A percentile compares a stretch with the other conserved stretches of the same genome.
Conservation (phyloP, 2,329 filamentous ascomycete species). For the Trichoderma sp. region DNA sequence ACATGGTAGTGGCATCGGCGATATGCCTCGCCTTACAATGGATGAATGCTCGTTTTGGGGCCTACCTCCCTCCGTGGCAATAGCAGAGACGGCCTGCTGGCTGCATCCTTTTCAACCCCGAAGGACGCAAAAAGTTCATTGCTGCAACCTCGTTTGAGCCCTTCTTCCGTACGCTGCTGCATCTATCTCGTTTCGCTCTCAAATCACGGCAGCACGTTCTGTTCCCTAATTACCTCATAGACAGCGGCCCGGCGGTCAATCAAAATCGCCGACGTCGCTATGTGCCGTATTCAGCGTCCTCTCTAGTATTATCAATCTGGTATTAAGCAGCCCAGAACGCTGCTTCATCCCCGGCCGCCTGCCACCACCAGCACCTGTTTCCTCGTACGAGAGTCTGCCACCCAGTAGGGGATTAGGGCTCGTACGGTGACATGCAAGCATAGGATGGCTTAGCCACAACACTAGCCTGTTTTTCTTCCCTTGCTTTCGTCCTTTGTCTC, state of each 20-base stretch:
- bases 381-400: slow-evolving; percentile 18
- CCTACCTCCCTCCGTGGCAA: background rate
- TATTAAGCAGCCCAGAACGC: background rate
- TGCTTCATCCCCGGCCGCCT: slow-evolving; percentile 8
- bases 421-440: slow-evolving; percentile 21
- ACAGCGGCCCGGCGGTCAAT: slow-evolving; percentile 14
- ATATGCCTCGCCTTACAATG: background rate
- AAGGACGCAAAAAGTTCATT: background rate
- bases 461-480: slow-evolving; percentile 4
- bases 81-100: slow-evolving; percentile 8
- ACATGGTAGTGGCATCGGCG: slow-evolving; percentile 16
- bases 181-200: slow-evolving; percentile 9
- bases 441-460: slow-evolving; percentile 6
- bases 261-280: slow-evolving; percentile 23
- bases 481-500: background rate
- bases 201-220: background rate
- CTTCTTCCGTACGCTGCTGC: slow-evolving; percentile 1
- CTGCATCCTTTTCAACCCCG: slow-evolving; percentile 9
- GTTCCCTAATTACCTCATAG: slow-evolving; percentile 30
- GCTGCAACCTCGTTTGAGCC: slow-evolving; percentile 14
- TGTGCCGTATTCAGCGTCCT: background rate
- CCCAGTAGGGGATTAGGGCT: slow-evolving; percentile 10
- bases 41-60: background rate
- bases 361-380: slow-evolving; percentile 10
- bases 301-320: background rate